Evolutionary conservation across 441 rosid species (phyloP).

Genomic region (Theobroma grandiflorum): DNA sequence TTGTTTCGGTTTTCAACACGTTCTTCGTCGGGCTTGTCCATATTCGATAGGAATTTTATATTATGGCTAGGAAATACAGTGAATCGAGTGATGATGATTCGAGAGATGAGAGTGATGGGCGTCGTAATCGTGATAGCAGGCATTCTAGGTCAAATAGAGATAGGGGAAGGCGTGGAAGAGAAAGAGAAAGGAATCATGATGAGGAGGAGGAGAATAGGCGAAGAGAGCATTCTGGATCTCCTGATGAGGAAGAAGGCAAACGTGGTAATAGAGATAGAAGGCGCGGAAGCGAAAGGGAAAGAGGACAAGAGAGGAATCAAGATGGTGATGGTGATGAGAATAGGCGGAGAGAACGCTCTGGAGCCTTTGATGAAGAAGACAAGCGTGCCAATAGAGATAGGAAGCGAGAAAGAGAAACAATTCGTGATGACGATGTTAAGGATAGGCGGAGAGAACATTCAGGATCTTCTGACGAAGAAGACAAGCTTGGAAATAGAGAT

Average conservation of each 20-base stretch:
- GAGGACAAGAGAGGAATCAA: constrained; percentile 28
- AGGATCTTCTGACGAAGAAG: constrained; percentile 40
- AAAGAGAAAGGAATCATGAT: constrained; percentile 19
- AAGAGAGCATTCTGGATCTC: constrained; percentile 16
- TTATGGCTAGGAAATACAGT: background rate
- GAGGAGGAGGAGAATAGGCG: constrained; percentile 12
- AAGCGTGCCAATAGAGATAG: constrained; percentile 36
- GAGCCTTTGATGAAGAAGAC: constrained; percentile 40
- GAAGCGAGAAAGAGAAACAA: constrained; percentile 25
- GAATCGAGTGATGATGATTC: constrained; percentile 4
- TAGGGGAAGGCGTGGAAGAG: constrained; percentile 16
- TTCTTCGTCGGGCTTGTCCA: background rate
- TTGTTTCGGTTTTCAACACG: background rate
- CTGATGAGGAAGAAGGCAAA: constrained; percentile 44
- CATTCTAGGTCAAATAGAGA: constrained; percentile 14
- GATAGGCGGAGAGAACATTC: constrained; percentile 13
- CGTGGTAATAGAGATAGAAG: constrained; percentile 31
- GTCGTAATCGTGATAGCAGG: background rate
- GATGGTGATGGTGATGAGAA: background rate
- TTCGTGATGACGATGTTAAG: background rate
- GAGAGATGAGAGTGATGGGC: constrained; percentile 7
- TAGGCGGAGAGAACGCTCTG: constrained; percentile 18
- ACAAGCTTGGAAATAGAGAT: constrained; percentile 32
- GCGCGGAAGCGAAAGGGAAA: constrained; percentile 24
- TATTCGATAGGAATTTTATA: background rate